Evolutionary conservation across 2,329 filamentous ascomycete species (phyloP).

Genomic region (Periglandula ipomoeae): DNA sequence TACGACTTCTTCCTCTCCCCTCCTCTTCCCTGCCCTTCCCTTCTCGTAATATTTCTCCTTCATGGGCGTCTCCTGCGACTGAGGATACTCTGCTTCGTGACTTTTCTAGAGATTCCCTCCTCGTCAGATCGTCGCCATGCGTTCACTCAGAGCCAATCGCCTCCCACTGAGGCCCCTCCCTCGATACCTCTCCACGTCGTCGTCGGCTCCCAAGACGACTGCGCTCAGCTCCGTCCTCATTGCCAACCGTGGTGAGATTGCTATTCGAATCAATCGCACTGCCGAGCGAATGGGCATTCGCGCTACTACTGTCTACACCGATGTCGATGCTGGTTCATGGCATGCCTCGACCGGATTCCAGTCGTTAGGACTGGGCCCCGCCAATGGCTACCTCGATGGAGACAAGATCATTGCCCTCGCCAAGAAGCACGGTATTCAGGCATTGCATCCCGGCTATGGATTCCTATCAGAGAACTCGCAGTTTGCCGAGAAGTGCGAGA

Average conservation of each 20-base stretch:
- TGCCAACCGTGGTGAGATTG: conserved; percentile 95
- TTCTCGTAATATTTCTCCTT: background rate
- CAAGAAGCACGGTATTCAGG: conserved; percentile 76
- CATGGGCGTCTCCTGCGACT: background rate
- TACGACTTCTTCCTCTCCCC: background rate
- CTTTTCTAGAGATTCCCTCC: conserved; percentile 4
- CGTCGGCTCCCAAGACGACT: conserved; percentile 25
- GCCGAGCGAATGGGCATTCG: conserved; percentile 81
- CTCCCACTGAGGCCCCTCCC: conserved; percentile 36
- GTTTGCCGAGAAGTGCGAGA: conserved; percentile 80
- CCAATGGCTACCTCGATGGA: conserved; percentile 85
- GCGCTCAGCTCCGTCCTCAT: conserved; percentile 77
- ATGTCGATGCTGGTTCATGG: conserved; percentile 78
- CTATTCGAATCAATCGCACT: conserved; percentile 82
- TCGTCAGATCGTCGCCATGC: conserved; percentile 31
- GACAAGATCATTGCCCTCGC: conserved; percentile 86
- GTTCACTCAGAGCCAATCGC: conserved; percentile 43
- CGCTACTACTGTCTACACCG: conserved; percentile 91
- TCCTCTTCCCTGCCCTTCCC: background rate
- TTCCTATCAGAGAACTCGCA: conserved; percentile 89
- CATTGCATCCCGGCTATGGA: conserved; percentile 92
- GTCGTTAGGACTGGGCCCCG: conserved; percentile 72
- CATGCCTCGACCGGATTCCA: conserved; percentile 81
- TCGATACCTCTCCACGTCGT: conserved; percentile 24
- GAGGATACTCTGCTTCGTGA: conserved; percentile 6